Evolutionary conservation across 495 filamentous ascomycete species (phyloP).

Genomic region (Xylaria curta): DNA sequence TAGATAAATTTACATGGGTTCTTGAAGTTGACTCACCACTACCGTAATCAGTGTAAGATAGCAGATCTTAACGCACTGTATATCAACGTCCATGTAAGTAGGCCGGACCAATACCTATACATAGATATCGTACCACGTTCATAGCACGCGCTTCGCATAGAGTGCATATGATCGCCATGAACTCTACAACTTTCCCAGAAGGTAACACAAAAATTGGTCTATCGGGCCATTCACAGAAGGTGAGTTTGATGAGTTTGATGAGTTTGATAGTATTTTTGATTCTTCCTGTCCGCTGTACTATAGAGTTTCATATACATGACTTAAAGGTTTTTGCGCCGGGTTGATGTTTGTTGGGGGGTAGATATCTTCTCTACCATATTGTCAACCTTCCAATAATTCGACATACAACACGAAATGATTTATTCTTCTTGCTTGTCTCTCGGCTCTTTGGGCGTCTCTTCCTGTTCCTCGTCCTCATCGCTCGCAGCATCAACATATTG

Average conservation of each 20-base stretch:
- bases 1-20: background rate
- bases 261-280: background rate
- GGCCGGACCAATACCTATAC: background rate
- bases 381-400: background rate
- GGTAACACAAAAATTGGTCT: background rate
- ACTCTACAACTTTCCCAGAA: background rate
- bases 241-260: too few species aligned
- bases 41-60: background rate
- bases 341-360: background rate
- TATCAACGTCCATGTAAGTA: background rate
- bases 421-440: conserved; percentile 4
- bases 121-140: conserved; percentile 4
- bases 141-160: background rate
- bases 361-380: background rate
- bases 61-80: background rate
- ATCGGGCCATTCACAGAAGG: background rate
- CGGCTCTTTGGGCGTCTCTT: conserved; percentile 2
- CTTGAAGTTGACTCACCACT: background rate
- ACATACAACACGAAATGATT: background rate
- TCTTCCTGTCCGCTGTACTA: background rate
- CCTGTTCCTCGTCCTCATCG: conserved; percentile 44
- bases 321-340: background rate
- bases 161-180: background rate
- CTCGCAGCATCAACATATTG: conserved; percentile 45
- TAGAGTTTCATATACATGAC: background rate